Evolutionary conservation across 2,329 filamentous ascomycete genomes (phyloP).

Genomic region (Clarireedia homoeocarpa): DNA sequence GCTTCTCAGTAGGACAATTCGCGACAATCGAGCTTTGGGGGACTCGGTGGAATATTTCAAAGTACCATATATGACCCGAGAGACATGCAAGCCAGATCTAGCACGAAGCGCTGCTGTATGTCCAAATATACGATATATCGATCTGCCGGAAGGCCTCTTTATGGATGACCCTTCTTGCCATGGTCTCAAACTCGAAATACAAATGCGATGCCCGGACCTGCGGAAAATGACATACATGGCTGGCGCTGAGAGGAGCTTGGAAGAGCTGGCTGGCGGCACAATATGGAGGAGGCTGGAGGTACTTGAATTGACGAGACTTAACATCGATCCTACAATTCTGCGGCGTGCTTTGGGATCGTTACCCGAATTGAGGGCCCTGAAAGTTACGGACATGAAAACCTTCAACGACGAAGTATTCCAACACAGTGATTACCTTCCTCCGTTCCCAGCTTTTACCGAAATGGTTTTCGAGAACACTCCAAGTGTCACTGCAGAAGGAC

Average conservation of each 20-base stretch:
- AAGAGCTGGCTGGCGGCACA: slow-evolving; percentile 55
- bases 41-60: slow-evolving; percentile 71
- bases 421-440: slow-evolving; percentile 54
- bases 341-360: slow-evolving; percentile 64
- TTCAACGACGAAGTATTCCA: slow-evolving; percentile 74
- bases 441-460: slow-evolving; percentile 67
- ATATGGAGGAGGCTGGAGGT: slow-evolving; percentile 67
- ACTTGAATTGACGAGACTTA: slow-evolving; percentile 59
- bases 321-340: slow-evolving; percentile 62
- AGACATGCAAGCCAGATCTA: slow-evolving; percentile 76
- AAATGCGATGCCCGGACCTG: slow-evolving; percentile 74
- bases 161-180: slow-evolving; percentile 69
- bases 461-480: slow-evolving; percentile 66
- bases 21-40: slow-evolving; percentile 64
- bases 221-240: slow-evolving; percentile 80
- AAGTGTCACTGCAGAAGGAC: slow-evolving; percentile 61
- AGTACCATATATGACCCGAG: slow-evolving; percentile 85
- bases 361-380: slow-evolving; percentile 62
- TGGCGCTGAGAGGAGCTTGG: slow-evolving; percentile 72
- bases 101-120: slow-evolving; percentile 79
- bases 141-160: slow-evolving; percentile 83
- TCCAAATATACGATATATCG: slow-evolving; percentile 79
- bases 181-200: slow-evolving; percentile 73
- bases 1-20: slow-evolving; percentile 73
- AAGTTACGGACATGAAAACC: slow-evolving; percentile 59